These are phyloP conservation scores for Diutina catenulata DNA, from an alignment of 1,139 yeast genomes.

Conservation along the genomic window DNA sequence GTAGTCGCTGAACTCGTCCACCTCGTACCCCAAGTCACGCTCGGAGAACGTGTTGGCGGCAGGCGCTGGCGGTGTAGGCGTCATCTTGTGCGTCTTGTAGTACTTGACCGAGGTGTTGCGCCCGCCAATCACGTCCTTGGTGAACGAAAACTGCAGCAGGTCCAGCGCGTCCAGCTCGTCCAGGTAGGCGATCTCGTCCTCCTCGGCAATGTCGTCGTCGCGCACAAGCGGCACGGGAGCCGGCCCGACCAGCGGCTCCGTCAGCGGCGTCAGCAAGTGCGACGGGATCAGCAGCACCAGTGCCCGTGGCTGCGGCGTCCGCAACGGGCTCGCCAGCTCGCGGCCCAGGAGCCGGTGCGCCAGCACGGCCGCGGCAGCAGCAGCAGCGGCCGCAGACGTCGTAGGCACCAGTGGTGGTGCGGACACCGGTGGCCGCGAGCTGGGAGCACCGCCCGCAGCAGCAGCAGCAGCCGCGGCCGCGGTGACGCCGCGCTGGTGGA, in stretches of 20 bases:
- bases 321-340: no score
- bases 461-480: no score
- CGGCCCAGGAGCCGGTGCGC: no score
- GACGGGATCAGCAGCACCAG: no score
- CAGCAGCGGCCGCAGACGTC: no score
- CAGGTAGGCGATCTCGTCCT: conserved; percentile 12
- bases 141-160: conserved; percentile 48
- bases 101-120: conserved; percentile 53
- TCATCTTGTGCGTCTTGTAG: conserved; percentile 27
- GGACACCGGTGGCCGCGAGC: no score
- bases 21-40: conserved; percentile 4
- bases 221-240: neutral
- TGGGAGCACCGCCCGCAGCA: no score
- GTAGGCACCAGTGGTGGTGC: no score
- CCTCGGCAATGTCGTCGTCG: conserved; percentile 3
- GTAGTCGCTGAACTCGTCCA: conserved; percentile 4
- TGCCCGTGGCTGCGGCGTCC: no score
- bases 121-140: conserved; percentile 41
- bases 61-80: neutral
- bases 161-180: conserved; percentile 17
- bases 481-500: no score
- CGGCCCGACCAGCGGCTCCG: neutral
- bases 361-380: no score
- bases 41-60: conserved; percentile 1
- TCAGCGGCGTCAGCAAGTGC: neutral